Percentiles rank a stretch among this genome's conserved stretches.
Conservation (phyloP, 2,329 filamentous ascomycete genomes). For the Xylaria sp. region DNA sequence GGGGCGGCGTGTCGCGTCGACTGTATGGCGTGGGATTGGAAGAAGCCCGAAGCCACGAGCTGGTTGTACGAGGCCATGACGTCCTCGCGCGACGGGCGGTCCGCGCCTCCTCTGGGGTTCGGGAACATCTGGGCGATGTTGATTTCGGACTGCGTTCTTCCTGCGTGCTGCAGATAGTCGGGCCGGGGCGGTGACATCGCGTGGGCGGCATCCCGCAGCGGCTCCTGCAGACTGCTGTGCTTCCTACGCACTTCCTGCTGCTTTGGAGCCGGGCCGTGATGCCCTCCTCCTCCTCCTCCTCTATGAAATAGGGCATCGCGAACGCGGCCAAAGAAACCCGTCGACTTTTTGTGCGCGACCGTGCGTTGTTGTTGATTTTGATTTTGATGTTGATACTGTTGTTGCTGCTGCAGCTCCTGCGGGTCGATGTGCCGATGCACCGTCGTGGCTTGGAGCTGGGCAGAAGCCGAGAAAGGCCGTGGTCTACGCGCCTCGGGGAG, state of each 20-base stretch:
- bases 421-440: slow-evolving; percentile 2
- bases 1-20: slow-evolving; percentile 61
- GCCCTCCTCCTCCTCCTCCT: slow-evolving; percentile 24
- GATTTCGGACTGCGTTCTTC: slow-evolving; percentile 46
- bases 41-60: slow-evolving; percentile 68
- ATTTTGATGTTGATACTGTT: slow-evolving; percentile 11
- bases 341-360: slow-evolving; percentile 47
- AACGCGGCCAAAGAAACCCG: slow-evolving; percentile 49
- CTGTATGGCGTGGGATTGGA: slow-evolving; percentile 67
- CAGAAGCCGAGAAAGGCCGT: slow-evolving; percentile 42
- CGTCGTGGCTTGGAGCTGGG: background rate
- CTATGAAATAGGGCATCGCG: slow-evolving; percentile 45
- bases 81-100: slow-evolving; percentile 59
- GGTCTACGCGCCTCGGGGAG: slow-evolving; percentile 29
- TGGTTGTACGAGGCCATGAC: slow-evolving; percentile 67
- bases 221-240: slow-evolving; percentile 49
- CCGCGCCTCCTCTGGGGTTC: slow-evolving; percentile 31
- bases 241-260: slow-evolving; percentile 43
- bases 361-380: slow-evolving; percentile 35
- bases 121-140: slow-evolving; percentile 38
- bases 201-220: slow-evolving; percentile 34
- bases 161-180: slow-evolving; percentile 36
- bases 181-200: slow-evolving; percentile 33
- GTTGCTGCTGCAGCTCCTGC: slow-evolving; percentile 6
- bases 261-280: slow-evolving; percentile 30